phyloP scores from a whole-genome alignment of 176 grass and related monocot species.

The Dactylis glomerata region DNA sequence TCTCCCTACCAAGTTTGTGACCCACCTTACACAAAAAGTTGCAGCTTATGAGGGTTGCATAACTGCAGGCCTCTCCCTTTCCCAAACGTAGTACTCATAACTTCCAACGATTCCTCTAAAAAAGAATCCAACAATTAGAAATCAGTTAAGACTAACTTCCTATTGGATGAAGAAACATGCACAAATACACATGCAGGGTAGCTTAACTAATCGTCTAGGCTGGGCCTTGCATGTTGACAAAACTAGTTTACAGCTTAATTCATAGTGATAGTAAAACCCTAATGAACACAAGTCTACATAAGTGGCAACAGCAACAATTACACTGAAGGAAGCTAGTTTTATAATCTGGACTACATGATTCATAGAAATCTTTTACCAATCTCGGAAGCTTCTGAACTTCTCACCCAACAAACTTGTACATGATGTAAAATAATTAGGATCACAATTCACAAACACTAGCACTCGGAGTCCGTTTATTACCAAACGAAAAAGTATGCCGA shows the following conservation, averaged over 20 bases:
- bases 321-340: background rate
- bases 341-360: background rate
- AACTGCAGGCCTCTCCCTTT: background rate
- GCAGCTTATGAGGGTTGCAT: background rate
- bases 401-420: background rate
- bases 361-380: background rate
- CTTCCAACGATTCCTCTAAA: no score
- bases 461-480: background rate
- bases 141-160: background rate
- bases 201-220: background rate
- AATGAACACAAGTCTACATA: background rate
- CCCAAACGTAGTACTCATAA: background rate
- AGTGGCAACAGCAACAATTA: background rate
- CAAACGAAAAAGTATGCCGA: background rate
- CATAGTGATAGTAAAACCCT: background rate
- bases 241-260: background rate
- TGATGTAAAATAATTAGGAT: background rate
- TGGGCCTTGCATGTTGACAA: background rate
- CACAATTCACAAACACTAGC: background rate
- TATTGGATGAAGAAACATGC: background rate
- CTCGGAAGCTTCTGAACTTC: background rate
- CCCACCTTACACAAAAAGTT: background rate
- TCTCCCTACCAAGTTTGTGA: background rate
- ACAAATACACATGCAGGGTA: background rate
- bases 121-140: no score